Evolutionary conservation across 2,329 filamentous ascomycete genomes (phyloP), one percentile per base, ranked within the genome.

Genomic region (Chaetoscypha palmicola): DNA sequence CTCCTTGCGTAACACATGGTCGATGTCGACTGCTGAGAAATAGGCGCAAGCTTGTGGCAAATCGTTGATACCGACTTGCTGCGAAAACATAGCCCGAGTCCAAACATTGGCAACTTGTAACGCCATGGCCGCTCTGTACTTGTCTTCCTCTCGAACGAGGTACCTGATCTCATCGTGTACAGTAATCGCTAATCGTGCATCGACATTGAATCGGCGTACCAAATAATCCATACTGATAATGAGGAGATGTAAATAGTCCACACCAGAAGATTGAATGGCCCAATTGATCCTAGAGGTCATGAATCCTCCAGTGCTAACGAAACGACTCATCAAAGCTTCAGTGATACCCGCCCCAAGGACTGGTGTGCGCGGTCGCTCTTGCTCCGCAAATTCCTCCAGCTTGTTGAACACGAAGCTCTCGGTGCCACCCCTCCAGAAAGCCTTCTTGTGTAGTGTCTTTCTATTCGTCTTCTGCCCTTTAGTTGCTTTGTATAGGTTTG

Each of bases 321-420:
- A 94, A 12, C 86, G 81, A 41, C 82, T 75, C 83, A 94, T 94
- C 16, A 98, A 70, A 0, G 94, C 92, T 67, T 98, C 89, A 0
- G 92, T 98, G 54, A 98, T 98, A 12, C 90, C 91, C 8, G 92
- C 92, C 2, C 88, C 92, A 3, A 98, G 74, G 0, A 96, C 90
- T 0, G 92, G 92, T 0, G 92, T 98, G 3, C 87, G 79, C 8
- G 92, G 91, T 26, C 79, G 73, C 58, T 96, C 89, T 61, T 97
- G 91, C 61, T 97, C 89, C 3, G 94, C 92, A 65, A 98, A 98
- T 56, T 96, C 89, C 68, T 98, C 94, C 0, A 98, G 77, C 60
- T 88, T 92, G 67, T 98, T 98, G 73, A 98, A 98, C 5, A 98
- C 91, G 55, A 97, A 92, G 0, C 88, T 95, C 63, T 98, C 92